phyloP scores from a whole-genome alignment of 371 early-diverging fungal species.

The Mortierella sp. region DNA sequence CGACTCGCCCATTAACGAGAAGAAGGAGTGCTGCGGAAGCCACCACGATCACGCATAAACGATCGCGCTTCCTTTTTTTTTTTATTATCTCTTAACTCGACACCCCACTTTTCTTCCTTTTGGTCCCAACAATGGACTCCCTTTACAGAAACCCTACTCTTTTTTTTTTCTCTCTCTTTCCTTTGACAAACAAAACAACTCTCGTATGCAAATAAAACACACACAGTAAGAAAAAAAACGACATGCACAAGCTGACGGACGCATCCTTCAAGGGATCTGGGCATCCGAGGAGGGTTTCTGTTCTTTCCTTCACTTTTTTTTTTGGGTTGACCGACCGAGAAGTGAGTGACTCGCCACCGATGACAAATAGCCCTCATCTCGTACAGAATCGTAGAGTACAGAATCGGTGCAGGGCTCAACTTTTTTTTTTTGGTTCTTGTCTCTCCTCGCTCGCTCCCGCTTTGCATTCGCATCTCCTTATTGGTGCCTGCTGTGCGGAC shows the following conservation, averaged over 20 bases:
- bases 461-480: not conserved
- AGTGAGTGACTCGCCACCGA: conserved; percentile 12
- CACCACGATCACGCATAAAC: conserved; percentile 47
- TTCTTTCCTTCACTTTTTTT: not conserved
- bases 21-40: conserved; percentile 51
- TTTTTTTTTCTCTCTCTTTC: not conserved
- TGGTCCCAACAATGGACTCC: conserved; percentile 1
- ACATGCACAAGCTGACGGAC: no score
- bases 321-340: not conserved
- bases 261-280: not conserved
- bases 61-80: not conserved
- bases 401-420: not conserved
- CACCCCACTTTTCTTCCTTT: not conserved
- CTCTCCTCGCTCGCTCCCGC: not conserved
- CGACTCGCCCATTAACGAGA: conserved; percentile 31
- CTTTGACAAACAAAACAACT: no score
- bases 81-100: not conserved
- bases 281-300: not conserved
- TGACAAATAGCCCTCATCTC: not conserved
- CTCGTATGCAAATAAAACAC: conserved; percentile 8
- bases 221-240: not conserved
- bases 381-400: not conserved
- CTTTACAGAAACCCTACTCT: not conserved
- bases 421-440: not conserved
- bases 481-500: not conserved